phyloP scores from a whole-genome alignment of 192 early-diverging fungal species.

The Chytriomyces sp. region DNA sequence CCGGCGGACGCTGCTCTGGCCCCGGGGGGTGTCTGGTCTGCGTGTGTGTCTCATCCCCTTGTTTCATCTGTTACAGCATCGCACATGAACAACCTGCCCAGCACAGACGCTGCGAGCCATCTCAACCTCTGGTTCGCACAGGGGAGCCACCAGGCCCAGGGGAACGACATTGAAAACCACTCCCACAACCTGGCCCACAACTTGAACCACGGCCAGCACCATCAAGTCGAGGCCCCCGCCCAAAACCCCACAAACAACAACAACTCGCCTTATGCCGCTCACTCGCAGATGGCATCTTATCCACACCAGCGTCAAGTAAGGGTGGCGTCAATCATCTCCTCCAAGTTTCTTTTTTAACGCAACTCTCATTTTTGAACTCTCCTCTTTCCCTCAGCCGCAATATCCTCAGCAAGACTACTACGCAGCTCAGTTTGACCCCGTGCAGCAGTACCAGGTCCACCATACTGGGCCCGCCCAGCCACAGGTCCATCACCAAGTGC shows the following conservation, averaged over 20 bases:
- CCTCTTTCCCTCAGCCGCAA: background rate
- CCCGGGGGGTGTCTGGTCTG: too few species aligned
- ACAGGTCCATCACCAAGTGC: background rate
- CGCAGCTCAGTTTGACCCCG: background rate
- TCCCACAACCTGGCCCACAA: too few species aligned
- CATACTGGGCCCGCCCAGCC: background rate
- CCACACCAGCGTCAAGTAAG: too few species aligned
- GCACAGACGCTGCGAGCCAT: conserved; percentile 28
- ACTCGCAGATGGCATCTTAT: background rate
- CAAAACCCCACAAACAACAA: too few species aligned
- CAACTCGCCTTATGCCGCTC: background rate
- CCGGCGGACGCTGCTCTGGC: too few species aligned
- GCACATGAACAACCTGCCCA: conserved; percentile 25
- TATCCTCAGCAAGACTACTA: background rate
- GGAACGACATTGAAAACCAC: too few species aligned
- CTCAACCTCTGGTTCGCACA: conserved; percentile 36
- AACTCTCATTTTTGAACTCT: too few species aligned
- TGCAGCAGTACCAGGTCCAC: conserved; percentile 5
- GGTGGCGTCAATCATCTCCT: too few species aligned
- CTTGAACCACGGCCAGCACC: too few species aligned
- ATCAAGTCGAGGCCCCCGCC: too few species aligned
- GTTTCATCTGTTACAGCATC: background rate
- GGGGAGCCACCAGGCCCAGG: conserved; percentile 15
- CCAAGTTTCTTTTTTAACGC: too few species aligned
- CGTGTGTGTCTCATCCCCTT: too few species aligned